phyloP scores from a whole-genome alignment of 768 basidiomycete genomes.

The Sarcodon aspratus region DNA sequence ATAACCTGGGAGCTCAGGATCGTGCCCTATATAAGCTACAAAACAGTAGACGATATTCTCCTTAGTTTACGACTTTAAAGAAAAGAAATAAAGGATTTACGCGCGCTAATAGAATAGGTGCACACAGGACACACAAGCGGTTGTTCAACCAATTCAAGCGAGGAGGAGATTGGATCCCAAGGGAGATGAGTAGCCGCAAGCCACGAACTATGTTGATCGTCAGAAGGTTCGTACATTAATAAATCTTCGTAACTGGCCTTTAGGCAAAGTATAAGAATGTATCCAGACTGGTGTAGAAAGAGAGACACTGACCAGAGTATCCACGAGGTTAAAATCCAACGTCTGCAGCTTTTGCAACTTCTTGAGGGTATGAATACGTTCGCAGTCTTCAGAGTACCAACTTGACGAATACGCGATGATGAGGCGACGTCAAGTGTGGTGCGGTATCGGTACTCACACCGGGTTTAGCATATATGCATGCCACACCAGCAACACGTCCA shows the following conservation, averaged over 20 bases:
- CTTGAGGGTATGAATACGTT: background rate
- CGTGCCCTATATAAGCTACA: background rate
- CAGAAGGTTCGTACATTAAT: background rate
- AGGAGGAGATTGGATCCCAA: slow-evolving; percentile 25
- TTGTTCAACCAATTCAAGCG: slow-evolving; percentile 12
- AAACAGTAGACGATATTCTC: background rate
- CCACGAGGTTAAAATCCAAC: no score
- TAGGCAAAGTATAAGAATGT: no score
- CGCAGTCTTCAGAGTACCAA: slow-evolving; percentile 9
- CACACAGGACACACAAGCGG: slow-evolving; percentile 24
- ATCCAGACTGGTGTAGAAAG: no score
- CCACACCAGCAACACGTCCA: slow-evolving; percentile 33
- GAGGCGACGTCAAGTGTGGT: background rate
- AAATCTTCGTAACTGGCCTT: background rate
- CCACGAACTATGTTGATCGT: slow-evolving; percentile 7
- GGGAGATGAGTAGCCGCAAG: slow-evolving; percentile 9
- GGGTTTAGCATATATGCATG: slow-evolving; percentile 30
- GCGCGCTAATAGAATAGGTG: slow-evolving; percentile 13
- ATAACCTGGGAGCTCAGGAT: slow-evolving; percentile 30
- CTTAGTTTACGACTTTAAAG: background rate
- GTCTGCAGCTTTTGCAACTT: background rate
- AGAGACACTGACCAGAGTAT: no score
- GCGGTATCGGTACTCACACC: slow-evolving; percentile 12
- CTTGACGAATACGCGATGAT: background rate
- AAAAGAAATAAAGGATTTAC: slow-evolving; percentile 13